Percentiles rank a stretch among this genome's conserved stretches.
Conservation (phyloP, 106 monocot genomes). For the Apostasia shenzhenica region DNA sequence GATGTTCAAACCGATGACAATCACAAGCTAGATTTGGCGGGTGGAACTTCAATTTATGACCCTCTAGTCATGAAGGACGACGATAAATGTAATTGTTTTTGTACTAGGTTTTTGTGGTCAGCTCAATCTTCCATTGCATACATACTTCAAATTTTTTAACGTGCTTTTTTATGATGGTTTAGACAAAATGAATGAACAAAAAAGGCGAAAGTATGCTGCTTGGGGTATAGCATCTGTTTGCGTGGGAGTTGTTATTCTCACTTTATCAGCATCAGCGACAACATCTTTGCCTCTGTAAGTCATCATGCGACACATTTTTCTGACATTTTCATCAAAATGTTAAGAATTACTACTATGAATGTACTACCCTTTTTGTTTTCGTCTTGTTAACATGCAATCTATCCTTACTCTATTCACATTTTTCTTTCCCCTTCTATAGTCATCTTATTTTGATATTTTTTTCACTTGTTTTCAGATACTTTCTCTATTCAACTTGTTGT, state of each 20-base stretch:
- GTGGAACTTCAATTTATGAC: slow-evolving; percentile 22
- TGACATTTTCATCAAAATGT: background rate
- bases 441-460: too few species aligned
- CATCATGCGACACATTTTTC: background rate
- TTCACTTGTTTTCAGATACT: background rate
- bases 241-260: slow-evolving; percentile 68
- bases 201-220: slow-evolving; percentile 55
- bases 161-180: background rate
- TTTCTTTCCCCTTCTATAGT: too few species aligned
- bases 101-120: too few species aligned
- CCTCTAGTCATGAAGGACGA: slow-evolving; percentile 61
- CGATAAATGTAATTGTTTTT: slow-evolving; percentile 21
- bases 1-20: slow-evolving; percentile 3
- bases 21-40: background rate
- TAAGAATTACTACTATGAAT: background rate
- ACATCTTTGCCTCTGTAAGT: slow-evolving; percentile 54
- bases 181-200: slow-evolving; percentile 49
- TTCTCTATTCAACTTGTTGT: slow-evolving; percentile 25
- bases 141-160: too few species aligned
- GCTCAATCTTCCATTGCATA: too few species aligned
- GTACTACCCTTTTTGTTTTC: too few species aligned
- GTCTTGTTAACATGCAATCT: too few species aligned
- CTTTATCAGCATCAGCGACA: slow-evolving; percentile 61
- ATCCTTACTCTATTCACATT: too few species aligned
- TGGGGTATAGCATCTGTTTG: slow-evolving; percentile 67